Percentiles rank a stretch among this genome's conserved stretches.
Evolutionary conservation across 352 stramenopile genomes (phyloP).

Genomic region (Elongisporangium senticosum): DNA sequence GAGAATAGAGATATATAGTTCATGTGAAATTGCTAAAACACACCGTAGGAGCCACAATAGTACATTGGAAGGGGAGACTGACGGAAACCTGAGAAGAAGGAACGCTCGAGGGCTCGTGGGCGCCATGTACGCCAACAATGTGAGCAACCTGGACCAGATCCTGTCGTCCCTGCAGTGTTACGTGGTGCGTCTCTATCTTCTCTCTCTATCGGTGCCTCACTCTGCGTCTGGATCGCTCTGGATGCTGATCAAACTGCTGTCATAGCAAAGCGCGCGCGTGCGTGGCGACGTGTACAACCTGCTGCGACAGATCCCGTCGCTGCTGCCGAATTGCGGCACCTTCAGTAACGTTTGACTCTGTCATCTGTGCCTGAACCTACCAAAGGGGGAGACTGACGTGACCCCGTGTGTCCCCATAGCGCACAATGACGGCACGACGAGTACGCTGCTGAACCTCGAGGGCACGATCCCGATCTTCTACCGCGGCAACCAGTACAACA

Average conservation of each 20-base stretch:
- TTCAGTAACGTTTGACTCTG: constrained; percentile 39
- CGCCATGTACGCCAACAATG: constrained; percentile 77
- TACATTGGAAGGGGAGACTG: not conserved
- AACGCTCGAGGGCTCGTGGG: not conserved
- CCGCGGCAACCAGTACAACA: constrained; percentile 87
- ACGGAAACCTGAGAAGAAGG: not conserved
- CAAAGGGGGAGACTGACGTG: not conserved
- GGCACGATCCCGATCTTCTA: constrained; percentile 92
- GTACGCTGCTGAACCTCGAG: constrained; percentile 76
- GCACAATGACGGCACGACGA: constrained; percentile 84
- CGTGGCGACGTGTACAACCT: constrained; percentile 83
- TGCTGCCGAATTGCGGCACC: constrained; percentile 80
- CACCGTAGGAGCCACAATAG: not conserved
- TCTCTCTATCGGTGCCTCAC: not conserved
- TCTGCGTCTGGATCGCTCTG: not conserved
- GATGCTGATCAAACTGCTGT: not conserved
- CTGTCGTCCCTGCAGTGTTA: constrained; percentile 84
- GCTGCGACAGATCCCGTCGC: constrained; percentile 78
- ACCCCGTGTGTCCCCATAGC: constrained; percentile 20
- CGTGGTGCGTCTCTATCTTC: constrained; percentile 27
- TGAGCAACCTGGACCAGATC: constrained; percentile 86
- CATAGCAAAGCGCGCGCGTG: constrained; percentile 77
- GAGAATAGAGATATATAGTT: not conserved
- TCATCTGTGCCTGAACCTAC: not conserved
- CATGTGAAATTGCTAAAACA: not conserved